These are phyloP conservation scores for Ophiocordyceps camponoti-floridani DNA, from an alignment of 2,329 filamentous ascomycete genomes.

Conservation along the genomic window DNA sequence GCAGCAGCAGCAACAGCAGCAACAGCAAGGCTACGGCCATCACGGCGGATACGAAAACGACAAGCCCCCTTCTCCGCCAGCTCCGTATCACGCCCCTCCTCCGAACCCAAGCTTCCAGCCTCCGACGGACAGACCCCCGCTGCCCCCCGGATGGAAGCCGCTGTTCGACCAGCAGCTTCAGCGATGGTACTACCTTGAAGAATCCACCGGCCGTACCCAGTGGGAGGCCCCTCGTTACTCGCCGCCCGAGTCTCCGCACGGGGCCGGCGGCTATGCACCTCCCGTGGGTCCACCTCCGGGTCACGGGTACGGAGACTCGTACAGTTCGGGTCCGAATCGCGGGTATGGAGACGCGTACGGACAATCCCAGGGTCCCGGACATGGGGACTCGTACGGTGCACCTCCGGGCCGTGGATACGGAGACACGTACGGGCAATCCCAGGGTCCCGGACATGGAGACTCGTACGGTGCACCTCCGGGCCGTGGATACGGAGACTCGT, in stretches of 20 bases:
- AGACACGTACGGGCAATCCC: background rate
- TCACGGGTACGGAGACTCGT: conserved; percentile 2
- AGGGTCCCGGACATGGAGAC: background rate
- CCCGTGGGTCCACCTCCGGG: conserved; percentile 8
- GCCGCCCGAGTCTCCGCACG: conserved; percentile 3
- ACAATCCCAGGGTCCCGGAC: background rate
- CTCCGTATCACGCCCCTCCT: conserved; percentile 6
- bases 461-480: background rate
- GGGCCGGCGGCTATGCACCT: conserved; percentile 5
- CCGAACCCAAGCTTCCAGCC: conserved; percentile 14
- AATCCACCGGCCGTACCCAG: conserved; percentile 40
- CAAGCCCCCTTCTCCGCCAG: conserved; percentile 4
- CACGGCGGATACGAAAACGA: conserved; percentile 5
- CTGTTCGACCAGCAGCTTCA: conserved; percentile 44
- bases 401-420: background rate
- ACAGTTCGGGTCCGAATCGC: background rate
- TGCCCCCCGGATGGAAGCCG: conserved; percentile 42
- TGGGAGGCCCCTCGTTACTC: conserved; percentile 38
- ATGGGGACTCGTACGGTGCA: background rate
- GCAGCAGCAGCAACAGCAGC: conserved; percentile 3
- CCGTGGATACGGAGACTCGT: conserved; percentile 5
- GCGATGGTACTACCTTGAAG: conserved; percentile 48
- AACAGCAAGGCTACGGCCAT: conserved; percentile 7
- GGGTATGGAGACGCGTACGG: background rate
- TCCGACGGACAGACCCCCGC: conserved; percentile 23